Percentiles rank a stretch among this genome's conserved stretches.
phyloP scores from a whole-genome alignment of 2,329 filamentous ascomycete genomes.

The Monilinia fructicola region DNA sequence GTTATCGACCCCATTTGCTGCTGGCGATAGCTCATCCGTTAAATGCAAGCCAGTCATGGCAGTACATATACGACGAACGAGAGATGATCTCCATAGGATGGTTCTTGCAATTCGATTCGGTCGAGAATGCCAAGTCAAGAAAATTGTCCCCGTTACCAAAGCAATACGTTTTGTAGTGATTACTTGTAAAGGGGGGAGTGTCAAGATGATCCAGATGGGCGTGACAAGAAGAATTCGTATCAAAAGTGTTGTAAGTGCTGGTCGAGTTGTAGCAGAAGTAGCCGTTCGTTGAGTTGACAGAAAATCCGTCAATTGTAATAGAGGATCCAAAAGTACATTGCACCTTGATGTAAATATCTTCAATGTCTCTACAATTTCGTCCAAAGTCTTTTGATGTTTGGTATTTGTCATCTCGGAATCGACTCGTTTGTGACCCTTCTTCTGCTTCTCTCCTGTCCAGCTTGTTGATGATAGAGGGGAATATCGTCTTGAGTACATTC shows the following conservation, averaged over 20 bases:
- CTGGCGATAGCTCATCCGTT: slow-evolving; percentile 47
- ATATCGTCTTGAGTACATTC: slow-evolving; percentile 89
- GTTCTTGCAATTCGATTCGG: slow-evolving; percentile 81
- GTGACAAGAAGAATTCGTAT: slow-evolving; percentile 85
- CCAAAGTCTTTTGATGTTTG: slow-evolving; percentile 87
- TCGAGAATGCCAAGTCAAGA: slow-evolving; percentile 88
- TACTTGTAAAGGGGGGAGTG: slow-evolving; percentile 77
- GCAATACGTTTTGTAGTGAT: slow-evolving; percentile 84
- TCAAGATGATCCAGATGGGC: slow-evolving; percentile 82
- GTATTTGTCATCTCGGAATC: slow-evolving; percentile 60
- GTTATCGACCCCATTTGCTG: slow-evolving; percentile 30
- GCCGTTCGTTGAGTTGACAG: slow-evolving; percentile 86
- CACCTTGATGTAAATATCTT: slow-evolving; percentile 88
- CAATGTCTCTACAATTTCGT: slow-evolving; percentile 94
- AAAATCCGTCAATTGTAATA: slow-evolving; percentile 88
- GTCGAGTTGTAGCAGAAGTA: slow-evolving; percentile 85
- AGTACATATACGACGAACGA: slow-evolving; percentile 66
- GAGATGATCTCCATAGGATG: slow-evolving; percentile 84
- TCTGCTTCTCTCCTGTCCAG: slow-evolving; percentile 61
- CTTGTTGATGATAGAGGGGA: slow-evolving; percentile 86
- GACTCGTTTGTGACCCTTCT: slow-evolving; percentile 51
- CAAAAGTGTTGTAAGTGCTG: slow-evolving; percentile 85
- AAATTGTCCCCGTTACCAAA: slow-evolving; percentile 80
- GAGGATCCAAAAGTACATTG: slow-evolving; percentile 86
- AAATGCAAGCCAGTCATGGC: slow-evolving; percentile 81